Evolutionary conservation across 2,329 filamentous ascomycete species (phyloP).

Genomic region (Aspergillus fijiensis): DNA sequence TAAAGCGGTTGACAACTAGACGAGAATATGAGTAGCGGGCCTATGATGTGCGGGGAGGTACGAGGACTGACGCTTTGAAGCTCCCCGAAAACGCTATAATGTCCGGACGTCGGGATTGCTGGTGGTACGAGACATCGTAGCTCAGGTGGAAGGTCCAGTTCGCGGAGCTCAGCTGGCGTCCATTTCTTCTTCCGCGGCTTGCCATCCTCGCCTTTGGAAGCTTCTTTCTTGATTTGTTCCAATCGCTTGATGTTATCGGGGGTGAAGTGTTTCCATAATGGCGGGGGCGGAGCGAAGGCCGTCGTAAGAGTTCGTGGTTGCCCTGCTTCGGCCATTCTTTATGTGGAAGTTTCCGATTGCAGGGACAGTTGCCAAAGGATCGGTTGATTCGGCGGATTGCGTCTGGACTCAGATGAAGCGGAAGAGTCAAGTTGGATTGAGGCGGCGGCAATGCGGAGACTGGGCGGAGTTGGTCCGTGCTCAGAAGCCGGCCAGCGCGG

Average conservation of each 20-base stretch:
- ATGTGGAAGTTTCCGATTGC: neutral
- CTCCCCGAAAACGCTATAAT: constrained; percentile 73
- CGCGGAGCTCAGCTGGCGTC: constrained; percentile 35
- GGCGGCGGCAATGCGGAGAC: constrained; percentile 16
- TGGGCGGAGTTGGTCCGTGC: constrained; percentile 22
- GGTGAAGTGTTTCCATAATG: constrained; percentile 88
- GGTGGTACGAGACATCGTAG: constrained; percentile 80
- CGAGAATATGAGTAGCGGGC: neutral
- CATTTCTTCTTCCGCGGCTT: constrained; percentile 33
- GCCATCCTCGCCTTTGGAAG: constrained; percentile 30
- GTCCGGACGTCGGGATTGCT: constrained; percentile 66
- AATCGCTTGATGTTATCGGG: constrained; percentile 67
- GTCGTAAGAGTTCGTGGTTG: constrained; percentile 53
- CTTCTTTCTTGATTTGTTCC: constrained; percentile 48
- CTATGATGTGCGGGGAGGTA: too few relatives aligned
- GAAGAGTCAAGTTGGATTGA: neutral
- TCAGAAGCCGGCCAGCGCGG: neutral
- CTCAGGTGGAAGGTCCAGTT: constrained; percentile 62
- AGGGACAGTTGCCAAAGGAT: neutral
- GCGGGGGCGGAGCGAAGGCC: constrained; percentile 81
- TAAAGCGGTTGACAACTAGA: constrained; percentile 57
- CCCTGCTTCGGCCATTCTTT: constrained; percentile 61
- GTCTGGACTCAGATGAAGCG: neutral
- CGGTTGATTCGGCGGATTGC: neutral
- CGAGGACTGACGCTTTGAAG: constrained; percentile 54